Evolutionary conservation across 371 early-diverging fungal genomes (phyloP).

Genomic region (Batkoa obscura): DNA sequence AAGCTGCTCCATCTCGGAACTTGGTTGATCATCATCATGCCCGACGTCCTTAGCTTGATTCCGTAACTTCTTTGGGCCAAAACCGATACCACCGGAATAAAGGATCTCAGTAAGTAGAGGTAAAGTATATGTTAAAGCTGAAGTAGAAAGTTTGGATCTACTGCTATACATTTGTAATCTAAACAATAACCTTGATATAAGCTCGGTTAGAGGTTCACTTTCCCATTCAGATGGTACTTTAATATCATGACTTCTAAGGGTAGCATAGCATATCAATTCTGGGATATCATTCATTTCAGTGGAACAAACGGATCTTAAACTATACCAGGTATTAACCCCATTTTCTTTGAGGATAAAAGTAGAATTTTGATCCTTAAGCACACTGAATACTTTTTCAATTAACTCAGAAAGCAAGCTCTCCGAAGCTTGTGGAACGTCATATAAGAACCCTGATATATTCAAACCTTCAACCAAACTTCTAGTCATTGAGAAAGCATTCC

Average conservation of each 20-base stretch:
- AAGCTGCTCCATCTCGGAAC: constrained; percentile 10
- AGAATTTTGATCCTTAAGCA: constrained; percentile 22
- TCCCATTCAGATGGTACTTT: constrained; percentile 48
- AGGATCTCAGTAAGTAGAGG: constrained; percentile 55
- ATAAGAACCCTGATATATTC: constrained; percentile 35
- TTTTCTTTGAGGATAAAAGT: constrained; percentile 31
- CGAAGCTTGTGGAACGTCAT: constrained; percentile 32
- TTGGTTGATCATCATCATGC: constrained; percentile 20
- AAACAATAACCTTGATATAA: constrained; percentile 48
- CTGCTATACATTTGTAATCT: constrained; percentile 52
- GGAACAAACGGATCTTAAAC: constrained; percentile 15
- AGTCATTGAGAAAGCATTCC: neutral
- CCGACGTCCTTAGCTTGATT: constrained; percentile 17
- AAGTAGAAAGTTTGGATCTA: constrained; percentile 35
- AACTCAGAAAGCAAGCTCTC: constrained; percentile 21
- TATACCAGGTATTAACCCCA: constrained; percentile 31
- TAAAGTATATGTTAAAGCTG: constrained; percentile 65
- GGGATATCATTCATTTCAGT: constrained; percentile 4
- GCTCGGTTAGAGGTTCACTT: constrained; percentile 35
- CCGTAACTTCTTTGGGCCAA: constrained; percentile 18
- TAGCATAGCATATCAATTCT: neutral
- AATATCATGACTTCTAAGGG: constrained; percentile 8
- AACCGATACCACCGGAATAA: constrained; percentile 37
- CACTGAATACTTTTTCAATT: constrained; percentile 22
- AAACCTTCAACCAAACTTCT: constrained; percentile 29